Evolutionary conservation across 352 stramenopile species (phyloP), one percentile per base, ranked within the genome.

Genomic region (Elongisporangium prolatum): DNA sequence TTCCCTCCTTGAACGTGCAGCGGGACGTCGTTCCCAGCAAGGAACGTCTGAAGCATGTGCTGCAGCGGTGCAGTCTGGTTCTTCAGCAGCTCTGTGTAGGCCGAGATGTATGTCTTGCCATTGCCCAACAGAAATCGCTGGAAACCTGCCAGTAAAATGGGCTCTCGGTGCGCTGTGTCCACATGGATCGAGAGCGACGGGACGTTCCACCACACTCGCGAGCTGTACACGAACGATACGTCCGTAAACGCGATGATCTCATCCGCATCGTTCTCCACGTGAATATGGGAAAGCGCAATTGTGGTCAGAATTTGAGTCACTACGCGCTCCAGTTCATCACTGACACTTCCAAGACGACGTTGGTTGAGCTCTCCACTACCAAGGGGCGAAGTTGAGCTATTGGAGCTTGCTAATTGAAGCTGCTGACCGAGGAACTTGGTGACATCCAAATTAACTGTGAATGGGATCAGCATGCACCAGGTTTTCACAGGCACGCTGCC

Each of bases 201-300:
- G 7, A 95, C 21, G n/a, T 92, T 91, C 81, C 83, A 95, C 9
- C 89, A 44, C 22, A 93, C 61, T 7, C 56, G 63, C 11, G 85
- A 86, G 0, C 49, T 52, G 60, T 89, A 92, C 34, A 78, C 61
- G 49, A 94, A 91, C 28, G 77, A 79, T 17, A 93, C 81, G 56
- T 93, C 84, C 3, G 85, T 91, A 50, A 86, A 95, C 13, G 84
- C 81, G 56, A 92, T 92, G 9, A 95, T 74, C 58, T 86, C 75
- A 20, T 71, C 48, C 10, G 68, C 50, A 50, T 89, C 74, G 52
- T 67, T 72, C 21, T 91, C 70, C 4, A 84, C 79, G 40, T 86
- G 79, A 53, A 91, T 77, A 57, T 90, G 70, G 1, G 82, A 89
- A 13, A 94, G 69, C 40, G 67, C 81, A 58, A 94, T 86, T 1